A percentile compares a stretch with the other conserved stretches of the same genome.
phyloP scores from a whole-genome alignment of 2,329 filamentous ascomycete species.

The Aureobasidium sp. region DNA sequence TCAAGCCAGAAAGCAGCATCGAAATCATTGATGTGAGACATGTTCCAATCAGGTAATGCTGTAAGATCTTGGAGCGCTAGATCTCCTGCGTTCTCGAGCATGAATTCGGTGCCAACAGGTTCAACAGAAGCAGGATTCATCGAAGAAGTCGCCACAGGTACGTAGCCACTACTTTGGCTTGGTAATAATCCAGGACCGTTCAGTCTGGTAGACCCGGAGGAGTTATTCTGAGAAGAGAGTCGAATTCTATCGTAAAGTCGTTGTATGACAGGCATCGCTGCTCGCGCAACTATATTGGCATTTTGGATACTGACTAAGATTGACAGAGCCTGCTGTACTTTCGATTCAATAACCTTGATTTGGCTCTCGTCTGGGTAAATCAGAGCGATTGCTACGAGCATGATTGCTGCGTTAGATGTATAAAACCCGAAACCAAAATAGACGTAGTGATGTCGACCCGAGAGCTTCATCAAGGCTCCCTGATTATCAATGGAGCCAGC shows the following conservation, averaged over 20 bases:
- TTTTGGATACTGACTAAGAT: background rate
- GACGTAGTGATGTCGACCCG: background rate
- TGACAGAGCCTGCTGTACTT: background rate
- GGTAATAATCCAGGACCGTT: background rate
- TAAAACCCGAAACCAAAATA: background rate
- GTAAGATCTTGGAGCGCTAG: background rate
- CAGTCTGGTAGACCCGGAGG: background rate
- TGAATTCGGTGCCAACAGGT: background rate
- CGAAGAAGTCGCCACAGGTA: background rate
- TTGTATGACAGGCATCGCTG: background rate
- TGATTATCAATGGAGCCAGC: background rate
- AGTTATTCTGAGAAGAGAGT: background rate
- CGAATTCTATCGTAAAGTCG: background rate
- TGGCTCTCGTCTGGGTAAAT: background rate
- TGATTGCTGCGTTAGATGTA: background rate
- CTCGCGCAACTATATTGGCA: background rate
- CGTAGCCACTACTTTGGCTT: background rate
- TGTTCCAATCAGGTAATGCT: background rate
- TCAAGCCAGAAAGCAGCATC: slow-evolving; percentile 3
- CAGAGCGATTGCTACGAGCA: background rate
- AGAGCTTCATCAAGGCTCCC: background rate
- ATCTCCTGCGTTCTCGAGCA: background rate
- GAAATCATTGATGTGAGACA: background rate
- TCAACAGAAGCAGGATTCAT: too few species aligned
- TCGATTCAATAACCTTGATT: background rate